phyloP scores from a whole-genome alignment of 768 basidiomycete genomes.

The Chiua virens region DNA sequence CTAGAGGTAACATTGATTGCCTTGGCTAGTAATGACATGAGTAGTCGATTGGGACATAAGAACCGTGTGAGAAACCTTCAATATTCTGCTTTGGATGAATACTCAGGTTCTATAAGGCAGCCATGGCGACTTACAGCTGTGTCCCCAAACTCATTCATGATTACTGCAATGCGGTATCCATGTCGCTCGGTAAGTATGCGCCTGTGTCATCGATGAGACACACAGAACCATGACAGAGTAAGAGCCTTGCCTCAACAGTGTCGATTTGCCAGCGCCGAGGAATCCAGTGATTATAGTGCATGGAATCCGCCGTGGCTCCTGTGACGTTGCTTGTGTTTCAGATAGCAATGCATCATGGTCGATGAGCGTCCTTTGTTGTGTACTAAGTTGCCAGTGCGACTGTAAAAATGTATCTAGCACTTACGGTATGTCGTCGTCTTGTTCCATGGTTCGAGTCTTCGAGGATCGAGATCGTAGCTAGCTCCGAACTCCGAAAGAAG shows the following conservation, averaged over 20 bases:
- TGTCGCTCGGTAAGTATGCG: slow-evolving; percentile 91
- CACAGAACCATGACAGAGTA: neutral
- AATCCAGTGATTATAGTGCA: slow-evolving; percentile 95
- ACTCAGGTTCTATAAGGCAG: slow-evolving; percentile 10
- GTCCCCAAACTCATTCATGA: slow-evolving; percentile 98
- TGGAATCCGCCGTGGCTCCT: slow-evolving; percentile 54
- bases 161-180: slow-evolving; percentile 95
- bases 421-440: slow-evolving; percentile 62
- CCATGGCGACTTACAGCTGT: slow-evolving; percentile 63
- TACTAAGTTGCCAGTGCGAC: slow-evolving; percentile 8
- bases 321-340: neutral
- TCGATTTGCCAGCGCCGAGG: slow-evolving; percentile 93
- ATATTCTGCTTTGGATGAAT: slow-evolving; percentile 63
- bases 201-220: slow-evolving; percentile 34
- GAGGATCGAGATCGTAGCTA: no score
- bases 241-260: slow-evolving; percentile 65
- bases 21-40: slow-evolving; percentile 54
- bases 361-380: slow-evolving; percentile 29
- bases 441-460: slow-evolving; percentile 48
- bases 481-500: slow-evolving; percentile 31
- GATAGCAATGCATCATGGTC: slow-evolving; percentile 19
- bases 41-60: neutral
- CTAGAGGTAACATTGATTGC: slow-evolving; percentile 78
- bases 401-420: slow-evolving; percentile 21
- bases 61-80: slow-evolving; percentile 59